A percentile compares a stretch with the other conserved stretches of the same genome.
Conservation (phyloP, 2,329 filamentous ascomycete genomes). For the Fusarium torulosum region DNA sequence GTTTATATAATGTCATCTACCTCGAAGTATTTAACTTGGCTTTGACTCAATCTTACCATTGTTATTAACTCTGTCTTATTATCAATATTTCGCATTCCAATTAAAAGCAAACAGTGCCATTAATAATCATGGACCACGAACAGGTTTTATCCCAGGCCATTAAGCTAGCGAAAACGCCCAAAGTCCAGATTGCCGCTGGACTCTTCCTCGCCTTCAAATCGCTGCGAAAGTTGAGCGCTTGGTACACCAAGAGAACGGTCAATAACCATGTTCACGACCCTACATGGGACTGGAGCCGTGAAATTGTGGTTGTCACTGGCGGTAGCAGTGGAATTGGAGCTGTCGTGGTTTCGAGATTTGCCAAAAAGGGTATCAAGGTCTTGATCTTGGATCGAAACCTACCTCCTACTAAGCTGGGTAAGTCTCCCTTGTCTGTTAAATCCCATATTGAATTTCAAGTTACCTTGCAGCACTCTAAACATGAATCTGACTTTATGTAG, state of each 20-base stretch:
- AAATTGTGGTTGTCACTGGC: not conserved
- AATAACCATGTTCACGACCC: not conserved
- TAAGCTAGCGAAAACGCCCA: not conserved
- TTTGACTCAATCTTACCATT: not conserved
- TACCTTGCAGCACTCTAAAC: not conserved
- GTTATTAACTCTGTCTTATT: not conserved
- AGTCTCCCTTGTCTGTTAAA: not conserved
- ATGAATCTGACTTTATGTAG: not conserved
- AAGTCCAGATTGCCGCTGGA: not conserved
- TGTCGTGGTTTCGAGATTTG: not conserved
- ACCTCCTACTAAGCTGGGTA: not conserved
- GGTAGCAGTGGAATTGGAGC: slow-evolving; percentile 9
- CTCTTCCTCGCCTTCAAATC: not conserved
- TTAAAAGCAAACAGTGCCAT: not conserved
- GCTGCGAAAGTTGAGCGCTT: not conserved
- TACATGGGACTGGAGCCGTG: not conserved
- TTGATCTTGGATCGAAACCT: not conserved
- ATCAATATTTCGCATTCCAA: not conserved
- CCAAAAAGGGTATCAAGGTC: not conserved
- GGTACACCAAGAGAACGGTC: slow-evolving; percentile 2
- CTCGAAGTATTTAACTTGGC: not conserved
- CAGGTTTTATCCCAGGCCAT: not conserved
- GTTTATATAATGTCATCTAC: not conserved
- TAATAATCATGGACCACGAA: not conserved
- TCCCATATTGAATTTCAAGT: not conserved